These are phyloP conservation scores for Cladosporium sp. DNA, from an alignment of 2,329 filamentous ascomycete species.

Conservation along the genomic window DNA sequence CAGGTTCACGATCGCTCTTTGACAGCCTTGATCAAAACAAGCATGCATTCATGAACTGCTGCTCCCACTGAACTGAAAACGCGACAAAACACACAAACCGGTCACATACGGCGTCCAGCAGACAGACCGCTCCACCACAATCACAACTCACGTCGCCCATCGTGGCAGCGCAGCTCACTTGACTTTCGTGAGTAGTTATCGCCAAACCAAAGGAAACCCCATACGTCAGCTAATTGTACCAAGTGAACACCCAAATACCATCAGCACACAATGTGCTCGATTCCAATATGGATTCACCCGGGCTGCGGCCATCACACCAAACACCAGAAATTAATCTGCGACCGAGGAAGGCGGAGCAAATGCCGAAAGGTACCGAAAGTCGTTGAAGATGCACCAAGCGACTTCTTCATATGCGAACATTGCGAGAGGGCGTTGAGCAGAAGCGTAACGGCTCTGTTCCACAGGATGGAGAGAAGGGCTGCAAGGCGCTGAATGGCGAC, in stretches of 20 bases:
- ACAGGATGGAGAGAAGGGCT: background rate
- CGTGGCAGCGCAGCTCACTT: background rate
- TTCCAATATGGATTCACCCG: slow-evolving; percentile 5
- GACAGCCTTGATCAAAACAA: background rate
- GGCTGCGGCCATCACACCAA: slow-evolving; percentile 8
- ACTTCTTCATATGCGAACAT: background rate
- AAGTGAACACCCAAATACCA: background rate
- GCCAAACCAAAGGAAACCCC: background rate
- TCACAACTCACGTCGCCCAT: background rate
- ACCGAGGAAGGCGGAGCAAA: background rate
- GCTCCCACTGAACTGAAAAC: background rate
- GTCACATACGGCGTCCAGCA: background rate
- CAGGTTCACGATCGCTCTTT: background rate
- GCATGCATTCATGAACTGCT: background rate
- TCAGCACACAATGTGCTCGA: background rate
- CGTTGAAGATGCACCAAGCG: background rate
- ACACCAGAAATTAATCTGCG: background rate
- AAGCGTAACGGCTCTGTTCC: background rate
- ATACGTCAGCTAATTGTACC: background rate
- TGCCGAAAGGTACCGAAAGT: background rate
- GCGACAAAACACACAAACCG: background rate
- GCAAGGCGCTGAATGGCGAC: background rate
- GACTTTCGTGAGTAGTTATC: background rate
- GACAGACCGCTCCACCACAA: background rate
- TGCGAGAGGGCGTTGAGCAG: background rate